Conservation (phyloP, 176 grass and related monocot genomes). For the Carex cristatella region DNA sequence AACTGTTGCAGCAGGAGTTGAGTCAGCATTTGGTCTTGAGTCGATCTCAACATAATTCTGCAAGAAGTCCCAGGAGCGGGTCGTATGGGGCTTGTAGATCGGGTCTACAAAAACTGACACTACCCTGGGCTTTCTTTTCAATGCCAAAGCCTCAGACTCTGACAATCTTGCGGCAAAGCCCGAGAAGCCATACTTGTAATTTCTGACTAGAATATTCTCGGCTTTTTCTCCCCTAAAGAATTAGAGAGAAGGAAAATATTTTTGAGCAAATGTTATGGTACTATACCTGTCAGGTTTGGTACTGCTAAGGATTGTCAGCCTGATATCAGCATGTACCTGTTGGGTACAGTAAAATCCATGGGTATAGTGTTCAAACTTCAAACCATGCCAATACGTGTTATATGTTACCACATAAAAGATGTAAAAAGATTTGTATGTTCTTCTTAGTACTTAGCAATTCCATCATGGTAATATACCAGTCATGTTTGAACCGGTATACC, state of each 20-base stretch:
- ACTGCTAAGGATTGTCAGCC: too few relatives aligned
- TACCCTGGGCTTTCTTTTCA: slow-evolving; percentile 41
- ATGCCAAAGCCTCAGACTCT: slow-evolving; percentile 38
- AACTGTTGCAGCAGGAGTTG: slow-evolving; percentile 5
- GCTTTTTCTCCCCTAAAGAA: slow-evolving; percentile 27
- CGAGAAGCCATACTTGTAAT: slow-evolving; percentile 75
- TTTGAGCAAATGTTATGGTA: background rate
- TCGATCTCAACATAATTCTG: slow-evolving; percentile 36
- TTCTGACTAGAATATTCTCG: slow-evolving; percentile 43
- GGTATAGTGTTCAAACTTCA: background rate
- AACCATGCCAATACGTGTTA: background rate
- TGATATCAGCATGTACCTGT: background rate
- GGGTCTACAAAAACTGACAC: slow-evolving; percentile 79
- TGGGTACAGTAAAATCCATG: background rate
- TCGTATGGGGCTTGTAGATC: slow-evolving; percentile 64
- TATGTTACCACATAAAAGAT: background rate
- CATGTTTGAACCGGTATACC: background rate
- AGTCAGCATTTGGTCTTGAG: background rate
- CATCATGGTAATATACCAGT: background rate
- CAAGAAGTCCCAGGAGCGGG: slow-evolving; percentile 86
- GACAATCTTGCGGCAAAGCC: slow-evolving; percentile 70
- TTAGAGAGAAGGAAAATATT: background rate
- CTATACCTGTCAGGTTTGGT: background rate
- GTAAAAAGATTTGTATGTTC: background rate
- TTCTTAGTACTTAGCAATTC: background rate